Percentiles rank a stretch among this genome's conserved stretches.
phyloP scores from a whole-genome alignment of 139 green algal species.

The Yamagishiella unicocca region DNA sequence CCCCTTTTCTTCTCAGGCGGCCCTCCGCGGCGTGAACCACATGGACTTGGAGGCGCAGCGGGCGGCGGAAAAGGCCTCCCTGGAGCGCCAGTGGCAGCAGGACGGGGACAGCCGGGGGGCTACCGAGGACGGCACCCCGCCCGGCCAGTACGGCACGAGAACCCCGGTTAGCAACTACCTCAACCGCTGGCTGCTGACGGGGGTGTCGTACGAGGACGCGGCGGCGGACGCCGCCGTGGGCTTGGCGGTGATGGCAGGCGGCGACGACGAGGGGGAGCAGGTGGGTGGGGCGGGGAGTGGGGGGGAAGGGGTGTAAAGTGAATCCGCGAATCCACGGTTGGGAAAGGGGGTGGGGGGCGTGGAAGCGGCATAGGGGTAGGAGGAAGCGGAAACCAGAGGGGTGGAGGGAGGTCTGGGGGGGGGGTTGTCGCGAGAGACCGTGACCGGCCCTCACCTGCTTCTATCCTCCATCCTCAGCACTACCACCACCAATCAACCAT shows the following conservation, averaged over 20 bases:
- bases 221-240: not conserved
- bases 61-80: not conserved
- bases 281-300: not conserved
- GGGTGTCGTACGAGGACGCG: not conserved
- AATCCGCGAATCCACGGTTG: too few species aligned
- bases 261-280: not conserved
- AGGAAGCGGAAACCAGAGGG: too few species aligned
- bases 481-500: too few species aligned
- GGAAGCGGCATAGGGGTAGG: too few species aligned
- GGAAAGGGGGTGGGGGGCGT: too few species aligned
- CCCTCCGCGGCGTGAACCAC: not conserved
- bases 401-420: too few species aligned
- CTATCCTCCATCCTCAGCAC: too few species aligned
- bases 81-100: slow-evolving; percentile 14
- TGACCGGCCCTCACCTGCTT: too few species aligned
- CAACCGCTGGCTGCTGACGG: slow-evolving; percentile 16
- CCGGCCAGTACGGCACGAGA: not conserved
- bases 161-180: not conserved
- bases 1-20: not conserved
- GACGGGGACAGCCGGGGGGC: not conserved
- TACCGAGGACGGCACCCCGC: not conserved
- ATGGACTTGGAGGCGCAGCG: slow-evolving; percentile 34
- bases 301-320: too few species aligned
- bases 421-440: too few species aligned
- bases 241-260: not conserved